Conservation (phyloP, 805 yeast species). For the Yarrowia deformans region DNA sequence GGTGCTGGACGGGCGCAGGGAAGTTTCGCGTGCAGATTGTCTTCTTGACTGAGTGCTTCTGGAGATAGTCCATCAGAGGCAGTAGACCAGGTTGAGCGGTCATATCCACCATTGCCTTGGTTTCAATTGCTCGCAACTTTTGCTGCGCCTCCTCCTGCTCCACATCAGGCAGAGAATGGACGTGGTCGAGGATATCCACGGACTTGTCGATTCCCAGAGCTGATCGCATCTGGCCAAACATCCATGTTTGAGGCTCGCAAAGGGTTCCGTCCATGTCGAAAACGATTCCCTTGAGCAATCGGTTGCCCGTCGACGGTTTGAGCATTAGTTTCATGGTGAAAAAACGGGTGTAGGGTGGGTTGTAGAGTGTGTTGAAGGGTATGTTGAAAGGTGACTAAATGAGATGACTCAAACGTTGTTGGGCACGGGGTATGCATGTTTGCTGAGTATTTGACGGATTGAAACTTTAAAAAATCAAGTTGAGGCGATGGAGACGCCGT, state of each 20-base stretch:
- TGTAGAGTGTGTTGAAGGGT: no score
- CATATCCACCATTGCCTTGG: slow-evolving; percentile 68
- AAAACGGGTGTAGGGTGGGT: no score
- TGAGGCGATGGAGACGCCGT: no score
- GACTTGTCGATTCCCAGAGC: slow-evolving; percentile 59
- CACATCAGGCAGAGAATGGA: slow-evolving; percentile 55
- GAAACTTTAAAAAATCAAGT: no score
- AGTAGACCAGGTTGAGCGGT: slow-evolving; percentile 57
- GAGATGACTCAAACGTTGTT: neutral
- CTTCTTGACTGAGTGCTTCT: slow-evolving; percentile 52
- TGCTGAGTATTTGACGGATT: no score
- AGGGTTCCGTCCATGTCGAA: slow-evolving; percentile 86
- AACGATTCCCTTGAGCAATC: slow-evolving; percentile 59
- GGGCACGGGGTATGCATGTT: neutral
- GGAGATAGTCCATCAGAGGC: slow-evolving; percentile 53
- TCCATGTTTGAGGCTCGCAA: slow-evolving; percentile 66
- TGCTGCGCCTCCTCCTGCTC: slow-evolving; percentile 56
- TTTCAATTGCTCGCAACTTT: slow-evolving; percentile 61
- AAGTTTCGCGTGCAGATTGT: slow-evolving; percentile 72
- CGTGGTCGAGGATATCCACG: slow-evolving; percentile 62
- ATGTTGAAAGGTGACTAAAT: no score
- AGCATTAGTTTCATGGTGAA: slow-evolving; percentile 19
- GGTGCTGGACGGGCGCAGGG: slow-evolving; percentile 61
- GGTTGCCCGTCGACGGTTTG: slow-evolving; percentile 17
- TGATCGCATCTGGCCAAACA: slow-evolving; percentile 65